These are phyloP conservation scores for Galeopsis tetrahit DNA, from an alignment of 257 asterid species.

Conservation along the genomic window DNA sequence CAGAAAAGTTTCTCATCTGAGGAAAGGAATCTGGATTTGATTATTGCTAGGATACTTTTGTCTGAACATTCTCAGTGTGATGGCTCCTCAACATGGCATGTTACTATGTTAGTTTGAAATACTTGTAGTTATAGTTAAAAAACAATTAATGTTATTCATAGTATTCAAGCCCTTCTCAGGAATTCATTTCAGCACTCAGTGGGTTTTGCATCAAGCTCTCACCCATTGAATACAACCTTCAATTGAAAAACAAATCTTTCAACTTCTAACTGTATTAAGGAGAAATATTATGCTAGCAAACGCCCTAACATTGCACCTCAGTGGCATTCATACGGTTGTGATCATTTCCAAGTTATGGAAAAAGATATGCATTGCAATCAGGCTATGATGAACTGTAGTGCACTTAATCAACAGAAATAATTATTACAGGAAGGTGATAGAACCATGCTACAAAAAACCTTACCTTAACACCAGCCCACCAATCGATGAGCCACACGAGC, in stretches of 20 bases:
- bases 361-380: not conserved
- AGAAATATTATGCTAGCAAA: slow-evolving; percentile 23
- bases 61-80: not conserved
- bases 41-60: slow-evolving; percentile 15
- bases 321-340: not conserved
- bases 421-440: not conserved
- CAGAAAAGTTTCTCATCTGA: slow-evolving; percentile 14
- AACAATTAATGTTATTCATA: not conserved
- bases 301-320: not conserved
- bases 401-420: slow-evolving; percentile 20
- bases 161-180: not conserved
- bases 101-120: slow-evolving; percentile 18
- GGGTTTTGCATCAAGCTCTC: slow-evolving; percentile 21
- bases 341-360: slow-evolving; percentile 5
- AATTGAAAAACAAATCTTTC: slow-evolving; percentile 12
- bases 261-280: slow-evolving; percentile 19
- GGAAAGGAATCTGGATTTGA: slow-evolving; percentile 2
- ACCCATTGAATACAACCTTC: not conserved
- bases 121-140: not conserved
- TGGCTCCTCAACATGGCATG: slow-evolving; percentile 21
- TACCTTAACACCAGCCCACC: slow-evolving; percentile 99
- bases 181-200: slow-evolving; percentile 1
- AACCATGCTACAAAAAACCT: slow-evolving; percentile 3
- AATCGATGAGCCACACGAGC: slow-evolving; percentile 92
- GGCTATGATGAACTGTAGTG: not conserved